Percentiles rank a stretch among this genome's conserved stretches.
phyloP scores from a whole-genome alignment of 495 filamentous ascomycete species.

The Penicillium diatomitis region DNA sequence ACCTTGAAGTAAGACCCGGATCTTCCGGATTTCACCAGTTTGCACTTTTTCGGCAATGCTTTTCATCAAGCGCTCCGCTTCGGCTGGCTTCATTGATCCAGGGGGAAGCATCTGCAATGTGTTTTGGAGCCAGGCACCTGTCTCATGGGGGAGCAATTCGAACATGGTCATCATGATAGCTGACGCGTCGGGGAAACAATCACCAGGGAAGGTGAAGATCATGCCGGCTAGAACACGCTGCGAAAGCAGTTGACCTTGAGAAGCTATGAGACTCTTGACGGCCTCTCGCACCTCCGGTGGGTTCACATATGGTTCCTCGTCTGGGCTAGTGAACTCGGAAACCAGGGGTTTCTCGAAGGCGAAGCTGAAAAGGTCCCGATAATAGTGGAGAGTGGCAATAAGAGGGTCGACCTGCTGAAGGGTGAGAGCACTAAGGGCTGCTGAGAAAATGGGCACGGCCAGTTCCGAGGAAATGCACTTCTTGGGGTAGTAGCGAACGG shows the following conservation, averaged over 20 bases:
- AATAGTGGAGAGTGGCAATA: constrained; percentile 83
- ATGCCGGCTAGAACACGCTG: constrained; percentile 88
- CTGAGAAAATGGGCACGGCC: constrained; percentile 74
- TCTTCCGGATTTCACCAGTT: constrained; percentile 65
- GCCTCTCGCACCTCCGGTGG: constrained; percentile 55
- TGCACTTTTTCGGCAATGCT: constrained; percentile 60
- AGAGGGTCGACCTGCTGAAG: constrained; percentile 87
- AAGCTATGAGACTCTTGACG: constrained; percentile 60
- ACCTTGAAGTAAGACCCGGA: constrained; percentile 76
- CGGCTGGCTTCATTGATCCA: constrained; percentile 62
- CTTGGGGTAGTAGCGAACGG: constrained; percentile 82
- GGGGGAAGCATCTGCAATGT: constrained; percentile 76
- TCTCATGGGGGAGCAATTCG: constrained; percentile 71
- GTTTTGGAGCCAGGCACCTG: constrained; percentile 65
- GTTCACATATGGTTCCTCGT: constrained; percentile 39
- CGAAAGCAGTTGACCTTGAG: constrained; percentile 67
- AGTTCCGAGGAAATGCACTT: constrained; percentile 68
- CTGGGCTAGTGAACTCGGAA: constrained; percentile 49
- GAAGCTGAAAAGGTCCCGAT: constrained; percentile 87
- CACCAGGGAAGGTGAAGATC: constrained; percentile 96
- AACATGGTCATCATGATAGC: constrained; percentile 85
- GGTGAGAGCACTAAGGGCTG: constrained; percentile 72
- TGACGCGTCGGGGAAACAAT: constrained; percentile 89
- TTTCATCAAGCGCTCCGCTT: constrained; percentile 54
- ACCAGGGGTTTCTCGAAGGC: constrained; percentile 67